phyloP scores from a whole-genome alignment of 768 basidiomycete species.

The Mycena albidolilacea region DNA sequence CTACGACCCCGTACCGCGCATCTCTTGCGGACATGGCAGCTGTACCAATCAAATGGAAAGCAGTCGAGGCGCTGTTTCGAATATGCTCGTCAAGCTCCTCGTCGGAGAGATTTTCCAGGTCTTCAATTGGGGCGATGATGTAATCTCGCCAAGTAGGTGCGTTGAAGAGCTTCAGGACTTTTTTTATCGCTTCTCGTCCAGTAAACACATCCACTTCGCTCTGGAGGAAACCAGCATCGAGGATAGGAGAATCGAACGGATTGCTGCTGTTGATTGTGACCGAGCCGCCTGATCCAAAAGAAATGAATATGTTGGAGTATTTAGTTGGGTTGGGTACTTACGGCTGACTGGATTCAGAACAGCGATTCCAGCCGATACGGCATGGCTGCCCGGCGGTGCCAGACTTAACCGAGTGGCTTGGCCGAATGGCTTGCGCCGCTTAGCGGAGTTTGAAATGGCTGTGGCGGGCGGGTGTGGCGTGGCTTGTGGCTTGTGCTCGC shows the following conservation, averaged over 20 bases:
- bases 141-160: conserved; percentile 28
- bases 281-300: conserved; percentile 40
- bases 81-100: background rate
- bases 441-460: too few species aligned
- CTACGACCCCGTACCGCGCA: conserved; percentile 30
- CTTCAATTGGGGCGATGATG: background rate
- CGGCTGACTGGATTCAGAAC: conserved; percentile 24
- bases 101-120: background rate
- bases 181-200: conserved; percentile 45
- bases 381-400: background rate
- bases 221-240: conserved; percentile 42
- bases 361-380: background rate
- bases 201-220: conserved; percentile 37
- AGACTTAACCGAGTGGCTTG: too few species aligned
- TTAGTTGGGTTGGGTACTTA: background rate
- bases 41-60: background rate
- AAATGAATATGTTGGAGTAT: background rate
- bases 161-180: conserved; percentile 40
- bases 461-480: too few species aligned
- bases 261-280: conserved; percentile 45
- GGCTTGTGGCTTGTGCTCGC: too few species aligned
- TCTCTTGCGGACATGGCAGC: conserved; percentile 11
- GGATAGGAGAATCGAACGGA: conserved; percentile 45
- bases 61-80: background rate
- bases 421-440: too few species aligned